These are phyloP conservation scores for Phytophthora gonapodyides DNA, from an alignment of 352 stramenopile species.

Conservation along the genomic window DNA sequence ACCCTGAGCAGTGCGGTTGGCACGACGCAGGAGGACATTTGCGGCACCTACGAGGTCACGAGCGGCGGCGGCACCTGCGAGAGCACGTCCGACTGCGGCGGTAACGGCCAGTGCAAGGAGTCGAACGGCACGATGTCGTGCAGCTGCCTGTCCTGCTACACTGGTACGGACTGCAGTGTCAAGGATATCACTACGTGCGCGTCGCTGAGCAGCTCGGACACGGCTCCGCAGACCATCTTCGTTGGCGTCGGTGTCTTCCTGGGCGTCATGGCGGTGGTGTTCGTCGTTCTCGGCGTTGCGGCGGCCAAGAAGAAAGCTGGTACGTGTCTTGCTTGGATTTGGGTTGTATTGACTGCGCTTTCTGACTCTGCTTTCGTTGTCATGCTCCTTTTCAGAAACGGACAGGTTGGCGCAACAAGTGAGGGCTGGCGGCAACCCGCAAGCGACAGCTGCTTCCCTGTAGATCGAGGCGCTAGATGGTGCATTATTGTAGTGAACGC, in stretches of 20 bases:
- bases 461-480: slow-evolving; percentile 31
- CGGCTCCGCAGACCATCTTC: slow-evolving; percentile 77
- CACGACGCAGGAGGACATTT: slow-evolving; percentile 82
- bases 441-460: slow-evolving; percentile 37
- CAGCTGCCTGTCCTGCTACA: slow-evolving; percentile 80
- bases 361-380: slow-evolving; percentile 16
- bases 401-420: slow-evolving; percentile 68
- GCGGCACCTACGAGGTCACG: slow-evolving; percentile 66
- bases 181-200: slow-evolving; percentile 73
- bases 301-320: slow-evolving; percentile 77
- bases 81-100: slow-evolving; percentile 65
- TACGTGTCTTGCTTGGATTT: slow-evolving; percentile 31
- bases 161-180: slow-evolving; percentile 75
- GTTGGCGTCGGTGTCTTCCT: slow-evolving; percentile 70
- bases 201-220: slow-evolving; percentile 59
- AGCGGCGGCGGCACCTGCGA: slow-evolving; percentile 69
- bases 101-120: slow-evolving; percentile 75
- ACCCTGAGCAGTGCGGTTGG: slow-evolving; percentile 45
- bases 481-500: slow-evolving; percentile 16
- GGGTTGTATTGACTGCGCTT: neutral
- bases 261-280: slow-evolving; percentile 76
- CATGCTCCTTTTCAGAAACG: slow-evolving; percentile 47
- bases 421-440: slow-evolving; percentile 48
- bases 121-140: slow-evolving; percentile 69
- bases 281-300: slow-evolving; percentile 67